Conservation (phyloP, 2,329 filamentous ascomycete species). For the Neodidymelliopsis sp. region DNA sequence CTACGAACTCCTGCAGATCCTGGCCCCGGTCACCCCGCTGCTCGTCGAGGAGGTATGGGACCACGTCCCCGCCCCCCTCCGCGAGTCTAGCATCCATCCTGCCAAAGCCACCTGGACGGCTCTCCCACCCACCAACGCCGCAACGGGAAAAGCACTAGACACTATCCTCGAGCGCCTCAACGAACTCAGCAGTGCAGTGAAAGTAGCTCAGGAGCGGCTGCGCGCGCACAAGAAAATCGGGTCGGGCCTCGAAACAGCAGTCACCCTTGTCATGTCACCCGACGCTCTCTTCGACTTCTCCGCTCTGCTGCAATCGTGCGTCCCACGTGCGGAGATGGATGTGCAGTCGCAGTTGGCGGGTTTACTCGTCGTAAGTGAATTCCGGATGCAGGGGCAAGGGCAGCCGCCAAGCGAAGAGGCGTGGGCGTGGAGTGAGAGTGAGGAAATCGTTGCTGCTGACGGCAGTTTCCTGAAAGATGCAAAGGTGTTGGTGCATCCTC, state of each 20-base stretch:
- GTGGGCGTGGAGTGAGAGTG: constrained; percentile 24
- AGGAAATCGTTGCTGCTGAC: constrained; percentile 43
- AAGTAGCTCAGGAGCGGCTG: constrained; percentile 76
- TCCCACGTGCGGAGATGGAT: constrained; percentile 6
- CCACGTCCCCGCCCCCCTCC: constrained; percentile 72
- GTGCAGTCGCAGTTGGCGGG: constrained; percentile 45
- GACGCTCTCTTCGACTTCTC: background rate
- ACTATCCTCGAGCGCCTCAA: constrained; percentile 49
- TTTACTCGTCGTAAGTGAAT: constrained; percentile 54
- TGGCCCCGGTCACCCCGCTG: constrained; percentile 81
- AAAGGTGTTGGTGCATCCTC: constrained; percentile 50
- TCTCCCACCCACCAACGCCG: constrained; percentile 18
- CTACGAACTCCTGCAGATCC: constrained; percentile 75
- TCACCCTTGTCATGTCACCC: constrained; percentile 52
- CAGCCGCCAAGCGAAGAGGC: background rate
- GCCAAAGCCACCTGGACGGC: constrained; percentile 32
- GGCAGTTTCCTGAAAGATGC: constrained; percentile 23
- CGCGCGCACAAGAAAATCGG: constrained; percentile 76
- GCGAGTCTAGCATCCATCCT: constrained; percentile 41
- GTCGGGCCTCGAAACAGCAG: constrained; percentile 79
- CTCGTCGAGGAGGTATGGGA: constrained; percentile 91
- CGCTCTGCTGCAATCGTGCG: constrained; percentile 2
- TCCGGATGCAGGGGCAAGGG: constrained; percentile 25
- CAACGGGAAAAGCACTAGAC: constrained; percentile 27
- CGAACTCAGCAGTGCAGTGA: constrained; percentile 70